Evolutionary conservation across 108 stramenopile species (phyloP), one percentile per base, ranked within the genome.

Genomic region (Stephanodiscus triporus): DNA sequence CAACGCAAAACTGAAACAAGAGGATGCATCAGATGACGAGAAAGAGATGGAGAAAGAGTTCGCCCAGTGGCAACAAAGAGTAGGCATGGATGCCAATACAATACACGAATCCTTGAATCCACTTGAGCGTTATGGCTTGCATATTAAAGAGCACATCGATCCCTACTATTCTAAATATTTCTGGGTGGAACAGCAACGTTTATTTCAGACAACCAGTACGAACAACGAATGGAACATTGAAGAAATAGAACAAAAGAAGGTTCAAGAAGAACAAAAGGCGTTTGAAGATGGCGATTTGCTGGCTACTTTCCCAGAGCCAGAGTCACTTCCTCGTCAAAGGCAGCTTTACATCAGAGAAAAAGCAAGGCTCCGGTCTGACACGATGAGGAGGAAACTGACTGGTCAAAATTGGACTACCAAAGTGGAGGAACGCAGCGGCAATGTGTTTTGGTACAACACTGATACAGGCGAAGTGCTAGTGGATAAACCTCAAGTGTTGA

Each of bases 11-110:
- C 45, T 61, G 23, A 30, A 58, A 49, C 67, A 65, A 30, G 63
- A 72, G 23, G 82, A 74, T 36, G 66, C 60, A 42, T 68, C 59
- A 50, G 76, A 77, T 6, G 82, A 74, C 16, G 85, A 74, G 14
- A 83, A 80, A 59, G 80, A 84, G 24, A 68, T 95, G 58, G 97
- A 95, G 62, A 84, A 95, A 60, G 97, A 98, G 77, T 97, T 97
- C 81, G 94, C 88, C 2, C 85, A 85, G 16, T 97, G 96, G 97
- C 96, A 96, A 77, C 87, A 64, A 54, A 87, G 83, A 37, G 95
- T 93, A 9, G 98, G 97, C 0, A 71, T 90, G 26, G 95, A 97
- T 74, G 70, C 84, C 27, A 63, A 68, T 26, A 84, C 92, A 24
- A 82, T 98, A 38, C 85, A 94, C 45, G 82, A 85, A 22, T 89